A percentile compares a stretch with the other conserved stretches of the same genome.
phyloP scores from a whole-genome alignment of 352 stramenopile genomes.

The Pythium diclinum region DNA sequence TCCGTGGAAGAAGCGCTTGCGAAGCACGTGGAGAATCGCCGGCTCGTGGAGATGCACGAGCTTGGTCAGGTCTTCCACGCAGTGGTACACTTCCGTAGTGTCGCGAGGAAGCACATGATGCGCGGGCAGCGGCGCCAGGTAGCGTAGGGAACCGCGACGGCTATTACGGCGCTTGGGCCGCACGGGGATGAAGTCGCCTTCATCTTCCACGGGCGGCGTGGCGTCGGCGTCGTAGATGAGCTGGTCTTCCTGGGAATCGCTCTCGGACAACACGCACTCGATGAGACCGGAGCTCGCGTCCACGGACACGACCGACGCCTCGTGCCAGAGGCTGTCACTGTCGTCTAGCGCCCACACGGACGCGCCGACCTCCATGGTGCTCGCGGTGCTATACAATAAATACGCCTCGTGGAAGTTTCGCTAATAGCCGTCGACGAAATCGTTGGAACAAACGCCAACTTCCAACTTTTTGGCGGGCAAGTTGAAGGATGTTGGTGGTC shows the following conservation, averaged over 20 bases:
- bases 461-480: not conserved
- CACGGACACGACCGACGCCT: slow-evolving; percentile 56
- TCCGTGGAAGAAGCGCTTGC: slow-evolving; percentile 76
- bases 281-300: slow-evolving; percentile 40
- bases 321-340: slow-evolving; percentile 56
- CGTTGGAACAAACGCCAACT: slow-evolving; percentile 3
- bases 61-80: slow-evolving; percentile 87
- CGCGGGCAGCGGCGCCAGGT: slow-evolving; percentile 33
- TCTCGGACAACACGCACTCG: slow-evolving; percentile 54
- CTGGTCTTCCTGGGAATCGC: slow-evolving; percentile 26
- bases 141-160: slow-evolving; percentile 41
- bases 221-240: slow-evolving; percentile 27
- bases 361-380: slow-evolving; percentile 64
- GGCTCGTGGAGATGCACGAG: slow-evolving; percentile 90
- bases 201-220: slow-evolving; percentile 20
- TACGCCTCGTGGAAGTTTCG: slow-evolving; percentile 2
- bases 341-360: slow-evolving; percentile 74
- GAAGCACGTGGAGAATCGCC: slow-evolving; percentile 87
- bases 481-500: slow-evolving; percentile 2
- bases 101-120: slow-evolving; percentile 57
- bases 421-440: not conserved
- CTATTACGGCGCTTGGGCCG: slow-evolving; percentile 47
- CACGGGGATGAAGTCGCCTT: slow-evolving; percentile 44
- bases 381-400: not conserved
- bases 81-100: slow-evolving; percentile 56